Evolutionary conservation across 805 yeast species (phyloP).

Genomic region (Candida taoyuanica): DNA sequence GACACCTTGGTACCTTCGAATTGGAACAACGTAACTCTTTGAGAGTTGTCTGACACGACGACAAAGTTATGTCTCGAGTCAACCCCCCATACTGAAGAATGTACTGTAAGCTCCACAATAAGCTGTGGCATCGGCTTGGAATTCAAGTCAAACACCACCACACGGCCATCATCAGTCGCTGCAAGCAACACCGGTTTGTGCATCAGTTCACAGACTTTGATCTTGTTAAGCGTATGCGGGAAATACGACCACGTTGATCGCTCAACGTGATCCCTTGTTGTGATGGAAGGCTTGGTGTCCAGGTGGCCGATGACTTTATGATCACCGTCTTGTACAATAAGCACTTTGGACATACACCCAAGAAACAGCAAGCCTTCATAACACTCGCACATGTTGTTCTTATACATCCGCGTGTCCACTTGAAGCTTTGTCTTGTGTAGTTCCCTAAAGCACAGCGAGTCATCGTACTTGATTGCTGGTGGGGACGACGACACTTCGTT

Average conservation of each 20-base stretch:
- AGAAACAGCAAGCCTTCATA: conserved; percentile 9
- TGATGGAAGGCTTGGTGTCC: conserved; percentile 17
- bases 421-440: neutral
- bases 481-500: neutral
- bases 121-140: conserved; percentile 29
- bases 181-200: conserved; percentile 41
- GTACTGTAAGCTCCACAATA: conserved; percentile 28
- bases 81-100: conserved; percentile 59
- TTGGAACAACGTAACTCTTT: conserved; percentile 38
- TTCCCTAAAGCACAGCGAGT: conserved; percentile 9
- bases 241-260: conserved; percentile 47
- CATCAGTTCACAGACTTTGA: conserved; percentile 36
- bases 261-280: conserved; percentile 31
- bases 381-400: conserved; percentile 21
- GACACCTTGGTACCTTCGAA: conserved; percentile 15
- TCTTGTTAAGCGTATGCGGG: conserved; percentile 53
- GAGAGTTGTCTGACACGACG: conserved; percentile 52
- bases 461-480: conserved; percentile 15
- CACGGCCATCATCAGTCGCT: conserved; percentile 54
- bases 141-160: conserved; percentile 35
- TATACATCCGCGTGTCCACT: conserved; percentile 9
- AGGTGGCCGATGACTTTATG: neutral
- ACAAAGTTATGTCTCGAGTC: conserved; percentile 41
- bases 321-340: conserved; percentile 12
- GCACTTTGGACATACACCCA: conserved; percentile 12